Percentiles rank a stretch among this genome's conserved stretches.
Evolutionary conservation across 495 filamentous ascomycete genomes (phyloP).

Genomic region (Durotheca rogersii): DNA sequence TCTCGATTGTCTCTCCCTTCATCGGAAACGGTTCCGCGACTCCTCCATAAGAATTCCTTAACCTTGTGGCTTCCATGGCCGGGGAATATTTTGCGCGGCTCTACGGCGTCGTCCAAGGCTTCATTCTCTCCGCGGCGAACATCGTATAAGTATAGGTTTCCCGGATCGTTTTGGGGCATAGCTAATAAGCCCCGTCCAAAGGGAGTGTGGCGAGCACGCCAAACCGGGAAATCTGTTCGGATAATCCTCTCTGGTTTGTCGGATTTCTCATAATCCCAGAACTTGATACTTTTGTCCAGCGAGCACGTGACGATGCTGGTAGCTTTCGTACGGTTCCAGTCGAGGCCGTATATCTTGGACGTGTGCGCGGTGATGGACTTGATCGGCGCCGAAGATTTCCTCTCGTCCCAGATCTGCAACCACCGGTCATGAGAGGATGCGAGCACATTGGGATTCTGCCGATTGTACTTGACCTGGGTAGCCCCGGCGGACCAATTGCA

Average conservation of each 20-base stretch:
- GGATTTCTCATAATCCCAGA: conserved; percentile 78
- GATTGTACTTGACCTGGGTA: conserved; percentile 94
- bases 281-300: conserved; percentile 87
- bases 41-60: conserved; percentile 92
- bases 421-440: conserved; percentile 88
- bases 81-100: conserved; percentile 71
- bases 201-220: conserved; percentile 91
- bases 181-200: conserved; percentile 85
- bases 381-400: conserved; percentile 76
- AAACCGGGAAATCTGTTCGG: conserved; percentile 80
- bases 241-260: conserved; percentile 73
- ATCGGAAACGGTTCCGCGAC: conserved; percentile 65
- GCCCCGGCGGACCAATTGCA: conserved; percentile 95
- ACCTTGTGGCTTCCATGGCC: conserved; percentile 80
- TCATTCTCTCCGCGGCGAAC: conserved; percentile 48
- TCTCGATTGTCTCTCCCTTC: conserved; percentile 82
- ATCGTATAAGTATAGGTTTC: conserved; percentile 83
- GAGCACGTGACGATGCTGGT: conserved; percentile 82
- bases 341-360: conserved; percentile 95
- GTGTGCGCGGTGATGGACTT: conserved; percentile 83
- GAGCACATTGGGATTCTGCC: conserved; percentile 78
- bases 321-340: conserved; percentile 81
- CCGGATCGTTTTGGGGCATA: conserved; percentile 87
- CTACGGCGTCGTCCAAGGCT: conserved; percentile 46
- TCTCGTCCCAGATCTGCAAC: conserved; percentile 86